Base-by-base conservation (phyloP, 139 green algal genomes). In the Chlamydomonas asymmetrica region DNA sequence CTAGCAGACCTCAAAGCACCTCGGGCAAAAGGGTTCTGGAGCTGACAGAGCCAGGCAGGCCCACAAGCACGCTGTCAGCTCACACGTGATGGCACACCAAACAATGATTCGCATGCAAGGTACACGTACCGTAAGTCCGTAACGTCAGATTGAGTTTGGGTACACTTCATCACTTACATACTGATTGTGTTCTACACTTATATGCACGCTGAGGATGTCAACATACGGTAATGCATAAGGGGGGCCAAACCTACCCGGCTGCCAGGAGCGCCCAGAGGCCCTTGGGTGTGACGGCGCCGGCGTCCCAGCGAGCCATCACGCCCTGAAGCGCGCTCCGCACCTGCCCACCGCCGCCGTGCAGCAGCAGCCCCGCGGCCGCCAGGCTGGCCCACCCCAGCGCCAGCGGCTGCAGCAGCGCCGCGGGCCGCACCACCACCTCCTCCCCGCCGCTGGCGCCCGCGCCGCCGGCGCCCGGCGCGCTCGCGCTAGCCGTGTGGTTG, bases 381-480 rank as follows among this genome's bases (percentile, higher is more conserved):
- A 84, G 73, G 50, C 59, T 82, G 23, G 63, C 63, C 79, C 84
- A 88, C 41, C 82, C 82, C 31, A 84, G 52, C 3, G 80, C 71
- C 63, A 87, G 67, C 34, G 81, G 67, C 71, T 89, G 84, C 63
- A 88, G 75, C 66, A 88, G 69, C 61, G 48, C n/a, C 39, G 62
- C 66, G 31, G 80, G 80, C n/a, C 80, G 59, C 16, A 31, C 6
- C 35, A 85, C 63, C 10, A 72, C 63, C 68, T 85, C 80, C 8
- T 43, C 70, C 23, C 34, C 61, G 29, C 61, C 34, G 35, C 54
- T 8, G 39, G 54, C 31, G 77, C 45, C 64, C 77, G 70, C 65
- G 80, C 63, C 45, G 80, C n/a, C 20, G 27, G 32, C 29, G 66
- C 31, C 25, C 52, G 67, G 37, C 49, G 57, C 31, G 23, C 22